A percentile compares a stretch with the other conserved stretches of the same genome.
Conservation (phyloP, 495 filamentous ascomycete species). For the Xylaria acuta region DNA sequence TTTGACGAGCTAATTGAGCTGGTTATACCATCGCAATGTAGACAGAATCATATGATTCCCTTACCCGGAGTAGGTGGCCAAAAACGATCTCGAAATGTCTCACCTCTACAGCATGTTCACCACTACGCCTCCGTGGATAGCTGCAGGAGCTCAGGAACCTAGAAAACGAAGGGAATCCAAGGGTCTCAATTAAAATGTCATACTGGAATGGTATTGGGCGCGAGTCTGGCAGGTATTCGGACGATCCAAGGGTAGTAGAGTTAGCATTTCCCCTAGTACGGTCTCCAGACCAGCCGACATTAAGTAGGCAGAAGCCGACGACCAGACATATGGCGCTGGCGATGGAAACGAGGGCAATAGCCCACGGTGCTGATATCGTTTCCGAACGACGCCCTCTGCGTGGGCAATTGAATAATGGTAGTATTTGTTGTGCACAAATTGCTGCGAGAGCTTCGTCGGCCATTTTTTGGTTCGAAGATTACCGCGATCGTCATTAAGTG, state of each 20-base stretch:
- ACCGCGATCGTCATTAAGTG: neutral
- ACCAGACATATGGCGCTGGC: neutral
- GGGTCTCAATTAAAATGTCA: no score
- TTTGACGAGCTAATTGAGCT: neutral
- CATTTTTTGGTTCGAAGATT: neutral
- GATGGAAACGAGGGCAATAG: neutral
- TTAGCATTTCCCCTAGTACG: neutral
- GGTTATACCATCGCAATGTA: no score
- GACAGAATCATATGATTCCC: no score
- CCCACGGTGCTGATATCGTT: neutral
- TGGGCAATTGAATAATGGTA: neutral
- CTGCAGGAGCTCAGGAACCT: no score
- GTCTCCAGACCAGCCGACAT: neutral
- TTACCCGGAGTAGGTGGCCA: no score
- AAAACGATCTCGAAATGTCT: no score
- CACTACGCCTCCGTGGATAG: no score
- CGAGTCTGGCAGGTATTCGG: neutral
- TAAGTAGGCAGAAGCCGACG: neutral
- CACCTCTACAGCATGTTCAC: no score
- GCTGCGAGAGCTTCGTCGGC: neutral
- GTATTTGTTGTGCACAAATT: neutral
- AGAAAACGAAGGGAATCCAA: no score
- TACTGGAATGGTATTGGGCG: no score
- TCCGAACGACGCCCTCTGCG: neutral
- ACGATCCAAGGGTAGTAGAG: neutral